Evolutionary conservation across 768 basidiomycete species (phyloP).

Genomic region (Tulasnella calospora): DNA sequence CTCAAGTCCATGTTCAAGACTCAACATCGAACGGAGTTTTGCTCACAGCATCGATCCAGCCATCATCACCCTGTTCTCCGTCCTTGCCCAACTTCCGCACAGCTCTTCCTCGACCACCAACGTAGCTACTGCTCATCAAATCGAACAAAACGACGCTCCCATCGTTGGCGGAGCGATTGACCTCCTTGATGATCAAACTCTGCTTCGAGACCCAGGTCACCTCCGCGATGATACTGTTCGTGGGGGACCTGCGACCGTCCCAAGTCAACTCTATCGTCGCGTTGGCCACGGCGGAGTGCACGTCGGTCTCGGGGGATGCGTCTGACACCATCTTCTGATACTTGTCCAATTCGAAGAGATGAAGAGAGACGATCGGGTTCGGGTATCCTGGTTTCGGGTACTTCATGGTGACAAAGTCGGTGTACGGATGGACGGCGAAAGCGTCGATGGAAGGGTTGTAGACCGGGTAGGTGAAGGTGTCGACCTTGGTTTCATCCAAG

Average conservation of each 20-base stretch:
- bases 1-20: background rate
- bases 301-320: slow-evolving; percentile 30
- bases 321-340: slow-evolving; percentile 41
- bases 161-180: slow-evolving; percentile 74
- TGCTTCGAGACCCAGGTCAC: slow-evolving; percentile 81
- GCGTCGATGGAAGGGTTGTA: slow-evolving; percentile 81
- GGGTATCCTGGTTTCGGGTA: slow-evolving; percentile 89
- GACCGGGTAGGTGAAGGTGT: slow-evolving; percentile 80
- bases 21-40: too few species aligned
- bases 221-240: slow-evolving; percentile 71
- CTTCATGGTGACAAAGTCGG: slow-evolving; percentile 54
- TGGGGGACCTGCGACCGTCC: slow-evolving; percentile 51
- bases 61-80: slow-evolving; percentile 84
- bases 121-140: slow-evolving; percentile 35
- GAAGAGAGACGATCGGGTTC: slow-evolving; percentile 79
- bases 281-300: slow-evolving; percentile 38
- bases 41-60: slow-evolving; percentile 88
- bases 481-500: slow-evolving; percentile 84
- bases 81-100: slow-evolving; percentile 73
- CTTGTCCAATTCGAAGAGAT: slow-evolving; percentile 70
- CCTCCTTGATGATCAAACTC: slow-evolving; percentile 75
- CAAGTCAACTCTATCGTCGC: slow-evolving; percentile 60
- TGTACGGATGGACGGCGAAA: slow-evolving; percentile 72
- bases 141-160: slow-evolving; percentile 80
- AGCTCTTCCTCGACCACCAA: slow-evolving; percentile 41